Base-by-base conservation (phyloP, 1,139 yeast genomes). In the Candida sp. region DNA sequence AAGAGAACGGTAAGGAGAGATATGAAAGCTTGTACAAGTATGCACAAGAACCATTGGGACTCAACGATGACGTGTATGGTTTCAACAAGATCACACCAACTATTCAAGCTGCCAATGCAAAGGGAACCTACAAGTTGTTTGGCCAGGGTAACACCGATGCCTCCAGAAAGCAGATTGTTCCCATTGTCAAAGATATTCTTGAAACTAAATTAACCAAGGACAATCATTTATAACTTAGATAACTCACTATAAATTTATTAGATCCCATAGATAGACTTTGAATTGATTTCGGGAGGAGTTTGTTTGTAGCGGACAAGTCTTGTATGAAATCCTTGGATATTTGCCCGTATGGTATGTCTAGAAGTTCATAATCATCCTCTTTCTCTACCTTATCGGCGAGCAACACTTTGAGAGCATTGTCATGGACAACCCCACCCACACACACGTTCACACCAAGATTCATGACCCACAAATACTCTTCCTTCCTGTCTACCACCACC, bases 151-250 rank as follows among this genome's bases (percentile, higher is more conserved):
- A 87, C 54, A 64, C 78, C 9, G 68, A 69, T 3, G 92, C 93
- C 1, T 88, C 94, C 32, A 78, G 98, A 59, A 92, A 92, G 63
- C 96, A 89, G 65, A 90, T 92, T n/a, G 96, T 90, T 7, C 96
- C 97, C 3, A 68, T 68, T 12, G 72, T 77, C 8, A 76, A 77
- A 60, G 63, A 62, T 1, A 64, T 65, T 35, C 60, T 76, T 43
- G 75, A 71, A 44, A 48, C 46, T 38, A 35, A 42, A 31, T 17
- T 28, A 28, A 8, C 12, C 12, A 39, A 26, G 12, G 33, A 25
- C 5, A 40, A 40, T 40, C 43, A 40, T 40, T 40, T 40, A 40
- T 40, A n/a, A 11, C 44, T 34, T 51, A 56, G 41, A 49, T 49
- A 54, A 47, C 59, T 55, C 5, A 55, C 48, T 49, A 47, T 30